phyloP scores from a whole-genome alignment of 192 early-diverging fungal genomes.

The Cladochytrium replicatum region DNA sequence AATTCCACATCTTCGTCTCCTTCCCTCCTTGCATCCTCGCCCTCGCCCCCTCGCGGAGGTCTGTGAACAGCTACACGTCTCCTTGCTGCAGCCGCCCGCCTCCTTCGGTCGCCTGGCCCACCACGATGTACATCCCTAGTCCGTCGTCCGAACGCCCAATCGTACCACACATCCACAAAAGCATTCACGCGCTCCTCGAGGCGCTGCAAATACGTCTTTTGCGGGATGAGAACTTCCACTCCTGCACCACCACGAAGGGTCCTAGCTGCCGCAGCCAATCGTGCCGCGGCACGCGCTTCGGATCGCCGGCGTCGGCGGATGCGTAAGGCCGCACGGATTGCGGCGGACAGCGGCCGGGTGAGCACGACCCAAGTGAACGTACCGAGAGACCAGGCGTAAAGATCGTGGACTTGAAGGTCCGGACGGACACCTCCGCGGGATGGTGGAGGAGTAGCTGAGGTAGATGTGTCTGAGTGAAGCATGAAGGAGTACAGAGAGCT shows the following conservation, averaged over 20 bases:
- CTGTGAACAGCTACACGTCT: no score
- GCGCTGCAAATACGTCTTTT: no score
- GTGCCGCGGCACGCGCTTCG: background rate
- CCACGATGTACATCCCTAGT: no score
- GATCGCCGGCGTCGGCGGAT: background rate
- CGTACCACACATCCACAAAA: no score
- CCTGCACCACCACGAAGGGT: background rate
- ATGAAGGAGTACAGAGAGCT: conserved; percentile 16
- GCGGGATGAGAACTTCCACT: background rate
- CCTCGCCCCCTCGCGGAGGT: no score
- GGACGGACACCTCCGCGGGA: conserved; percentile 16
- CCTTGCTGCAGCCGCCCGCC: no score
- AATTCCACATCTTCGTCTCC: no score
- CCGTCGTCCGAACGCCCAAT: no score
- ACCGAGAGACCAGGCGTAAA: conserved; percentile 66
- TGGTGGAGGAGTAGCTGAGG: background rate
- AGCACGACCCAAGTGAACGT: conserved; percentile 40
- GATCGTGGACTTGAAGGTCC: conserved; percentile 60
- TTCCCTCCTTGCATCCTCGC: no score
- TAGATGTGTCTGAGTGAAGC: conserved; percentile 1
- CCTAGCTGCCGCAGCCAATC: background rate
- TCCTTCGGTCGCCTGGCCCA: no score
- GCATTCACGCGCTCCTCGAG: no score
- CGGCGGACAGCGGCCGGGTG: conserved; percentile 9
- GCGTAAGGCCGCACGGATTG: conserved; percentile 2